Evolutionary conservation across 1,284 basidiomycete genomes (phyloP), one percentile per base, ranked within the genome.

Genomic region (Erythrobasidium hasegawianum): DNA sequence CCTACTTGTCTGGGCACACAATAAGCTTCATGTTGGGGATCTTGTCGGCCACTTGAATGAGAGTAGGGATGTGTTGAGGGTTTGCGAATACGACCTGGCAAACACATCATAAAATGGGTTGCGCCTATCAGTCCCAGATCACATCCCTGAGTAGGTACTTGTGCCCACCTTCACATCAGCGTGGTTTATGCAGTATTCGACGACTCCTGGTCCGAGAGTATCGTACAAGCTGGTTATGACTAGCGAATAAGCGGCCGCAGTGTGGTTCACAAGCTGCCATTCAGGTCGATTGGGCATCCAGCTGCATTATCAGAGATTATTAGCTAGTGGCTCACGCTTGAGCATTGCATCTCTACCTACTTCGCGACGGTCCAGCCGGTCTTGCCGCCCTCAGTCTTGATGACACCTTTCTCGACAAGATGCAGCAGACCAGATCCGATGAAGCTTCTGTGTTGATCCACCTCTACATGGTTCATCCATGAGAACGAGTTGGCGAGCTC

Each of bases 191-290:
- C 90, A 93, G 73, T 69, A 78, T 47, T 75, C 71, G 45, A 71
- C 72, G 68, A 62, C 73, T 57, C 90, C 87, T 70, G 85, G 86
- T 2, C 94, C 94, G 52, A 96, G 80, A 0, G 92, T 95, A 75
- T 96, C 92, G 77, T 97, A 97, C 69, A 97, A 80, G 73, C 86
- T 87, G 66, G 94, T 89, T n/a, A 85, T 82, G 39, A 93, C 86
- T 75, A 89, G 86, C n/a, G 82, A 81, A 76, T 94, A 95, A 9
- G 86, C 87, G 67, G 89, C 85, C 67, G 86, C 80, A 13, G 88
- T 87, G 59, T 90, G 80, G 73, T 92, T 90, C 56, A 92, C 81
- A 43, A 94, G 79, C 78, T 95, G 91, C 93, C 94, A 97, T 79
- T 94, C 94, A 87, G 68, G 47, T 26, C 56, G 27, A 43, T 68